Evolutionary conservation across 805 yeast species (phyloP).

Genomic region (Candida takata): DNA sequence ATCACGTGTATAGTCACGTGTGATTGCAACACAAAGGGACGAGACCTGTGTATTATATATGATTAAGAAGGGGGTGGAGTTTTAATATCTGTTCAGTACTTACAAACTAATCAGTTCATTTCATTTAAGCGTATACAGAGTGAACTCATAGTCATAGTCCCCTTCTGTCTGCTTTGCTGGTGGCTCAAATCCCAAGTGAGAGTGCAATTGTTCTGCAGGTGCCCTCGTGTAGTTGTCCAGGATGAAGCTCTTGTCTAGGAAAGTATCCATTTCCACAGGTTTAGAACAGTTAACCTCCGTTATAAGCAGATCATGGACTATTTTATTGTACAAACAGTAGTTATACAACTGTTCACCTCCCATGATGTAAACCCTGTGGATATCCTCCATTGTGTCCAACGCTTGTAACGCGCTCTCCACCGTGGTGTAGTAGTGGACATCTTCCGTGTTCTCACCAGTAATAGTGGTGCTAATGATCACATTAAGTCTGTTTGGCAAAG

Average conservation of each 20-base stretch:
- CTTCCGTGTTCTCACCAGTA: constrained; percentile 19
- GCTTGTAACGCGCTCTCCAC: constrained; percentile 35
- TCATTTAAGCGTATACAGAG: constrained; percentile 43
- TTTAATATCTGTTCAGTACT: too few species aligned
- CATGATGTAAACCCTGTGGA: constrained; percentile 69
- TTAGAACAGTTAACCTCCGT: constrained; percentile 53
- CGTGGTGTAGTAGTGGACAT: constrained; percentile 30
- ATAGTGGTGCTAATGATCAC: constrained; percentile 52
- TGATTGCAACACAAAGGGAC: too few species aligned
- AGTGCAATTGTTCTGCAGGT: constrained; percentile 28
- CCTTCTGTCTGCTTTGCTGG: constrained; percentile 32
- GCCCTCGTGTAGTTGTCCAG: constrained; percentile 31
- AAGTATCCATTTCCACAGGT: constrained; percentile 54
- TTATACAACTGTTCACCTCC: constrained; percentile 91
- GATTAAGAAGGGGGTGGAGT: too few species aligned
- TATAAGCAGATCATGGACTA: constrained; percentile 51
- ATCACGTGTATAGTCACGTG: too few species aligned
- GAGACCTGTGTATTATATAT: too few species aligned
- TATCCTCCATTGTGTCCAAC: constrained; percentile 21
- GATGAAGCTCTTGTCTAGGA: constrained; percentile 36
- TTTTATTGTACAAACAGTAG: constrained; percentile 38
- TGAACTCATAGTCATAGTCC: constrained; percentile 50
- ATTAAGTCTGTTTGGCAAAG: constrained; percentile 69
- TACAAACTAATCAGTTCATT: too few species aligned
- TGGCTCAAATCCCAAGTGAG: constrained; percentile 29